These are phyloP conservation scores for Cordyceps tenuipes DNA, from an alignment of 2,329 filamentous ascomycete genomes.

Conservation along the genomic window DNA sequence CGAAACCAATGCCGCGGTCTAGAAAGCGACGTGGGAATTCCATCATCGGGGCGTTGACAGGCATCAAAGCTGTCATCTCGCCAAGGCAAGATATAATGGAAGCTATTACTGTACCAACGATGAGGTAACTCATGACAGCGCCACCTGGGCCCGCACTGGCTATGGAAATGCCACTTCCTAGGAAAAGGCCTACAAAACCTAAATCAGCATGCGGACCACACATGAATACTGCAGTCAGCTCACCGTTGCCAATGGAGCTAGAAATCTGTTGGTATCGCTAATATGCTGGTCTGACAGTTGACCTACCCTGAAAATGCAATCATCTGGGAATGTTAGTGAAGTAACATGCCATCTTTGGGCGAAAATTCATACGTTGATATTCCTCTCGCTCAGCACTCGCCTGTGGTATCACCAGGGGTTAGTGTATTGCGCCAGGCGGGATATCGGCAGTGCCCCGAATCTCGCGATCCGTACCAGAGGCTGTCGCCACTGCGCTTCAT, in stretches of 20 bases:
- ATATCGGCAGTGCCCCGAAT: background rate
- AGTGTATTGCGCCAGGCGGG: background rate
- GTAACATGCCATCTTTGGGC: background rate
- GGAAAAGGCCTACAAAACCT: constrained; percentile 25
- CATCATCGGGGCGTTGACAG: constrained; percentile 31
- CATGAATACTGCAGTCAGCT: background rate
- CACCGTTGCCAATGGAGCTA: constrained; percentile 29
- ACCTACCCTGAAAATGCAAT: constrained; percentile 35
- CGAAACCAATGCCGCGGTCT: constrained; percentile 29
- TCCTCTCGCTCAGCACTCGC: constrained; percentile 31
- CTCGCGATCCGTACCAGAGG: constrained; percentile 3
- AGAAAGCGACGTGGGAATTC: constrained; percentile 30
- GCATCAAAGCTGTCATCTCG: constrained; percentile 31
- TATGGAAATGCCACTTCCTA: constrained; percentile 31
- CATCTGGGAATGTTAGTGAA: constrained; percentile 25
- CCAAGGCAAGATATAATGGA: constrained; percentile 35
- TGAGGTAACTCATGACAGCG: constrained; percentile 30
- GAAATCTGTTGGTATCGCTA: background rate
- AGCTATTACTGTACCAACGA: constrained; percentile 35
- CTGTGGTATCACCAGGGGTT: constrained; percentile 16
- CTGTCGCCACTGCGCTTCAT: constrained; percentile 9
- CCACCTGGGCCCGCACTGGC: constrained; percentile 33
- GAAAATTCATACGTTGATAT: constrained; percentile 27
- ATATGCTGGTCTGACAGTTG: background rate
- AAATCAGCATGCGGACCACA: background rate